Evolutionary conservation across 1,284 basidiomycete genomes (phyloP).

Genomic region (Serendipita sp.): DNA sequence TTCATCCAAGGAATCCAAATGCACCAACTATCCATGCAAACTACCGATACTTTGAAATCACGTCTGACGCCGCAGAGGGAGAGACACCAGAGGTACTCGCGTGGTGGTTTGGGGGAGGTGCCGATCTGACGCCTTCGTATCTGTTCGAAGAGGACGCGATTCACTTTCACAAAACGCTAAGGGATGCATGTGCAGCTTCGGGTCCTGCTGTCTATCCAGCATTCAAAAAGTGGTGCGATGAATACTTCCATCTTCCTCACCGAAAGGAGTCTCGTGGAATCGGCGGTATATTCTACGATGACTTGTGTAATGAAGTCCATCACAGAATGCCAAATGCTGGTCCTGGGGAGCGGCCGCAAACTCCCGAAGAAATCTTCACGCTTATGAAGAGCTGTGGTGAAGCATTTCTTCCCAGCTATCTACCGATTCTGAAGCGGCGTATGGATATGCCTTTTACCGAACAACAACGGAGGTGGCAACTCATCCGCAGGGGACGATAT

Average conservation of each 20-base stretch:
- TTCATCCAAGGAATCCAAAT: slow-evolving; percentile 87
- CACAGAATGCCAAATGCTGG: slow-evolving; percentile 34
- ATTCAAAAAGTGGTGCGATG: slow-evolving; percentile 96
- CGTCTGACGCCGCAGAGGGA: slow-evolving; percentile 29
- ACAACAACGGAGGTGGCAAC: slow-evolving; percentile 72
- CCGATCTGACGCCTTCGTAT: slow-evolving; percentile 89
- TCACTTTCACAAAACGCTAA: slow-evolving; percentile 78
- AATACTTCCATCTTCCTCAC: slow-evolving; percentile 93
- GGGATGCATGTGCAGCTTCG: slow-evolving; percentile 64
- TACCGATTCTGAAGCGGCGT: slow-evolving; percentile 64
- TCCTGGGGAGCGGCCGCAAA: slow-evolving; percentile 38
- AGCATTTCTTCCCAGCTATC: slow-evolving; percentile 76
- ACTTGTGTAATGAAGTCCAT: slow-evolving; percentile 53
- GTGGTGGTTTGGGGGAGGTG: slow-evolving; percentile 99
- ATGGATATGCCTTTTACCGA: slow-evolving; percentile 44
- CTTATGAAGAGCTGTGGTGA: slow-evolving; percentile 60
- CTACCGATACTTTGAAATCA: slow-evolving; percentile 94
- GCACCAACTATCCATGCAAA: slow-evolving; percentile 92
- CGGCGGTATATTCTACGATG: slow-evolving; percentile 95
- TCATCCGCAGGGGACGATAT: slow-evolving; percentile 75
- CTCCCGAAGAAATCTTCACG: slow-evolving; percentile 56
- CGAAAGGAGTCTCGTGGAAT: slow-evolving; percentile 81
- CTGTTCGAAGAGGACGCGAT: slow-evolving; percentile 75
- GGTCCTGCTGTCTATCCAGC: slow-evolving; percentile 55
- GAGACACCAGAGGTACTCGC: slow-evolving; percentile 42